phyloP scores from a whole-genome alignment of 1,139 yeast species.

The Yamadazyma mexicana region DNA sequence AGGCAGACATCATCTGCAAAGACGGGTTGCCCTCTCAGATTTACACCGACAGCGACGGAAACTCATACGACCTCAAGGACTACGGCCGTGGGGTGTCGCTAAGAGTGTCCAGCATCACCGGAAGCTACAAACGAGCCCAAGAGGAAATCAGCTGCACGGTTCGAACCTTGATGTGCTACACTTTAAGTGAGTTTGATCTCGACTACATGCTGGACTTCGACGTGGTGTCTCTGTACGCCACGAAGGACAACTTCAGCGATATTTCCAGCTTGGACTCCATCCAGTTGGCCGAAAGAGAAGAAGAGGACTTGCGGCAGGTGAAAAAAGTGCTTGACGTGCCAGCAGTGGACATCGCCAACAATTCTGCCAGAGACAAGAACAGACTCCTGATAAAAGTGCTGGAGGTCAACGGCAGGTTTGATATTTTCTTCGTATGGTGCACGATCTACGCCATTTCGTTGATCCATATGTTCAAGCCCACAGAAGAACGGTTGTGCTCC shows the following conservation, averaged over 20 bases:
- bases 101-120: constrained; percentile 22
- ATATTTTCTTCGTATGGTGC: constrained; percentile 48
- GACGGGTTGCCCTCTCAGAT: constrained; percentile 41
- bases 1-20: constrained; percentile 41
- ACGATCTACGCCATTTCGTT: constrained; percentile 38
- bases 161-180: constrained; percentile 29
- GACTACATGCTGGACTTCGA: constrained; percentile 42
- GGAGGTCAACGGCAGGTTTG: constrained; percentile 41
- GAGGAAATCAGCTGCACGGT: constrained; percentile 23
- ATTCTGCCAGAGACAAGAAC: constrained; percentile 26
- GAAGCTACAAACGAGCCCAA: constrained; percentile 23
- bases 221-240: constrained; percentile 22
- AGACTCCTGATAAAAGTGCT: constrained; percentile 31
- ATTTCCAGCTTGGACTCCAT: constrained; percentile 35
- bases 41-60: constrained; percentile 24
- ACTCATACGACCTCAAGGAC: constrained; percentile 36
- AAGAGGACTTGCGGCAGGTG: constrained; percentile 24
- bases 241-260: constrained; percentile 34
- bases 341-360: constrained; percentile 30
- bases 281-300: constrained; percentile 21
- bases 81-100: constrained; percentile 42
- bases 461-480: constrained; percentile 38
- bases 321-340: constrained; percentile 35
- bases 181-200: constrained; percentile 39
- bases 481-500: constrained; percentile 29